phyloP scores from a whole-genome alignment of 2,329 filamentous ascomycete genomes.

The Graphiopsis chlorocephala region DNA sequence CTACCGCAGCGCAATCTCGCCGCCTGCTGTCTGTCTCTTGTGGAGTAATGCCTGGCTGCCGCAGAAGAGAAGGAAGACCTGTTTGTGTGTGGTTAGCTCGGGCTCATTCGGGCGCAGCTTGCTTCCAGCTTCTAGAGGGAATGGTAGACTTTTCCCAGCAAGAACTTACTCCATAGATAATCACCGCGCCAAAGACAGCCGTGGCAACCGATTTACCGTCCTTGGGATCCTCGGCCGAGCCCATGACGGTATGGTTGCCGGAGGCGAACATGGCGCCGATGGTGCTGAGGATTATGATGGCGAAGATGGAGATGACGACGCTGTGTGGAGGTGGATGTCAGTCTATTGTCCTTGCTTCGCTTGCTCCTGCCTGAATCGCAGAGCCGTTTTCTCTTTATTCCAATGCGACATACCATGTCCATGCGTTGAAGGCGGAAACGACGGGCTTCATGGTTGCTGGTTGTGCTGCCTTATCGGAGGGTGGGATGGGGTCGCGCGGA shows the following conservation, averaged over 20 bases:
- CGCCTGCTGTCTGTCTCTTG: constrained; percentile 74
- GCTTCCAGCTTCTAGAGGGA: neutral
- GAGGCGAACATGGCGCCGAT: constrained; percentile 69
- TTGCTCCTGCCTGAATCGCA: neutral
- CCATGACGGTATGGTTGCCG: constrained; percentile 80
- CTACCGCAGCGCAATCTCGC: constrained; percentile 72
- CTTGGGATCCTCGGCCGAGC: constrained; percentile 59
- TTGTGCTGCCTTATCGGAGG: constrained; percentile 15
- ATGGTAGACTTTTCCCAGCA: neutral
- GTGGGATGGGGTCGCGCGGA: constrained; percentile 1
- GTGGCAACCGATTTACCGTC: constrained; percentile 75
- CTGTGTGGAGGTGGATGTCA: constrained; percentile 45
- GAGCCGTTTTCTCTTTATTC: neutral
- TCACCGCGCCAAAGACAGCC: constrained; percentile 82
- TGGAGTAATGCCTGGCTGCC: constrained; percentile 85
- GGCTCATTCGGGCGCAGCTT: neutral
- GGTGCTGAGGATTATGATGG: constrained; percentile 62
- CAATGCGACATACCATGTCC: constrained; percentile 73
- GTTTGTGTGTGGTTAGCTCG: constrained; percentile 13
- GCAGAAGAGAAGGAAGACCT: constrained; percentile 91
- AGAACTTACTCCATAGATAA: constrained; percentile 78
- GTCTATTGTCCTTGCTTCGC: constrained; percentile 13
- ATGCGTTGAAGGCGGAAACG: constrained; percentile 87
- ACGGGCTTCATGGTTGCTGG: constrained; percentile 80
- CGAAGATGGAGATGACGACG: constrained; percentile 65